Evolutionary conservation across 2,329 filamentous ascomycete genomes (phyloP).

Genomic region (Beauveria asiatica): DNA sequence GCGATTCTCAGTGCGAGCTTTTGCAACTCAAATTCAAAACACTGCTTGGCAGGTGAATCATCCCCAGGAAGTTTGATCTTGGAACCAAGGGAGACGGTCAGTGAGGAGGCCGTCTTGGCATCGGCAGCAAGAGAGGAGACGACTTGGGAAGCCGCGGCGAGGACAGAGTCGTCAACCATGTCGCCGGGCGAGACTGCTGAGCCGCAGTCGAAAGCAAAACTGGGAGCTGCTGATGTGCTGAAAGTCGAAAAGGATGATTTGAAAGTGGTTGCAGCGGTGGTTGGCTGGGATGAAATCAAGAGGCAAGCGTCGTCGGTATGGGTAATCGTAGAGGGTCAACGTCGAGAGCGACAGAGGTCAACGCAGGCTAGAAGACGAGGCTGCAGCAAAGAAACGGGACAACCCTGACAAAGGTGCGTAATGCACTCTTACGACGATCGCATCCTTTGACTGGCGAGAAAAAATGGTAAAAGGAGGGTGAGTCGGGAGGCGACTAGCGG

Average conservation of each 20-base stretch:
- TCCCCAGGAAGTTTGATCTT: slow-evolving; percentile 68
- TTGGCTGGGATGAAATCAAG: not conserved
- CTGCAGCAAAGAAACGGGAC: not conserved
- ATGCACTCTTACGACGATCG: slow-evolving; percentile 8
- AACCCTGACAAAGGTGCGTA: not conserved
- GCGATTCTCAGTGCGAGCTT: slow-evolving; percentile 71
- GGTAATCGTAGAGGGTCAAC: not conserved
- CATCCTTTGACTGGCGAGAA: slow-evolving; percentile 1
- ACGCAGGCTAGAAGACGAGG: not conserved
- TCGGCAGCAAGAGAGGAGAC: slow-evolving; percentile 43
- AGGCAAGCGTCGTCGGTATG: not conserved
- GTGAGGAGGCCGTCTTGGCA: slow-evolving; percentile 29
- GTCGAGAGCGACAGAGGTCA: not conserved
- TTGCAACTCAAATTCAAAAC: slow-evolving; percentile 74
- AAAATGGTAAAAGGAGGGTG: not conserved
- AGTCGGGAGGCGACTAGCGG: not conserved
- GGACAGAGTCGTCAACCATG: slow-evolving; percentile 47
- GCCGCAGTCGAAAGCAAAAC: slow-evolving; percentile 2
- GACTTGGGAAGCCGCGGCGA: slow-evolving; percentile 45
- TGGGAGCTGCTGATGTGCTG: not conserved
- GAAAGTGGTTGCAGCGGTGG: not conserved
- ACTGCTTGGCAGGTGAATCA: slow-evolving; percentile 64
- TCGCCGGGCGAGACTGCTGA: slow-evolving; percentile 10
- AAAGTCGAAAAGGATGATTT: not conserved
- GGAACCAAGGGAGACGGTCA: slow-evolving; percentile 33